Conservation (phyloP, 495 filamentous ascomycete species). For the Penicillium pulvis region DNA sequence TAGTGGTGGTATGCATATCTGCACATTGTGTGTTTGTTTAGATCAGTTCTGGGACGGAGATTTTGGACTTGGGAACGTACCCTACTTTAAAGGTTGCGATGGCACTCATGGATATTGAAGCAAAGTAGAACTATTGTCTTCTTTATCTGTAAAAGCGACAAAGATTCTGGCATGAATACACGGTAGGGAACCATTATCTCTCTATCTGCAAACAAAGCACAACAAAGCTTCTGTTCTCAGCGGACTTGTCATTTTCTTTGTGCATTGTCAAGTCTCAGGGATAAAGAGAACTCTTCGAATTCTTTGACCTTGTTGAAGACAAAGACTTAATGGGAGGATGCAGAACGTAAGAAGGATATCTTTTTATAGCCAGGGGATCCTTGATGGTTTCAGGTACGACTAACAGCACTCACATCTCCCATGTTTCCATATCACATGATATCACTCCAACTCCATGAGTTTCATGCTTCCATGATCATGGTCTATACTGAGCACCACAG, state of each 20-base stretch:
- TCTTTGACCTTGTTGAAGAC: neutral
- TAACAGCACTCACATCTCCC: too few species aligned
- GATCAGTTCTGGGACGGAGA: neutral
- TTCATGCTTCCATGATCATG: too few species aligned
- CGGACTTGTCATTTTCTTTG: neutral
- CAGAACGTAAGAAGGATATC: too few species aligned
- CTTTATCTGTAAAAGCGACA: neutral
- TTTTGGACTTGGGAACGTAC: neutral
- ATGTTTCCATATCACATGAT: too few species aligned
- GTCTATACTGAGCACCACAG: too few species aligned
- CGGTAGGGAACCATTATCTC: neutral
- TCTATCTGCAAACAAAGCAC: neutral
- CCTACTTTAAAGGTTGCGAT: neutral
- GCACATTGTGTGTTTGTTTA: constrained; percentile 26
- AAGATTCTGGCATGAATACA: neutral
- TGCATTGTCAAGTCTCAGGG: neutral
- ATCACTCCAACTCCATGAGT: too few species aligned
- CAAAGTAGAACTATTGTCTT: neutral
- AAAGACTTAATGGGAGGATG: neutral
- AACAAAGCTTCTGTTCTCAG: neutral
- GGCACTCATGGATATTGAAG: neutral
- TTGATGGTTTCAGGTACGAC: too few species aligned
- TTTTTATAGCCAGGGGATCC: too few species aligned
- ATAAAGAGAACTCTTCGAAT: neutral
- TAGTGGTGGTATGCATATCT: constrained; percentile 32